Conservation (phyloP, 2,329 filamentous ascomycete genomes). For the Alternaria dauci region DNA sequence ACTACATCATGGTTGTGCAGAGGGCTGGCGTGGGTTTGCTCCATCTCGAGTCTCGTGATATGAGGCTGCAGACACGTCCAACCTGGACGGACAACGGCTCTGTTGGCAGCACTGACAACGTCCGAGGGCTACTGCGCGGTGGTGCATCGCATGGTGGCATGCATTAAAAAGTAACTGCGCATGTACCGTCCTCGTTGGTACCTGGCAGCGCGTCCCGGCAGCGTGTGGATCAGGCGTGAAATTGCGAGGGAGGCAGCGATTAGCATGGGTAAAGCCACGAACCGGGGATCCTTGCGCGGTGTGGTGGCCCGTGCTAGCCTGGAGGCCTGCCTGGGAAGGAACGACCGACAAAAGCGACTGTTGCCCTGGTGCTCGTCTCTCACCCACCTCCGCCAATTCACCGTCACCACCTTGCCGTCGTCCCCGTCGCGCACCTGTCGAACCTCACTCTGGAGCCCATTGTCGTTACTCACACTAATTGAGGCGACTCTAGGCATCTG, state of each 20-base stretch:
- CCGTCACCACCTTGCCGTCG: constrained; percentile 34
- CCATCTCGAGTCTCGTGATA: constrained; percentile 6
- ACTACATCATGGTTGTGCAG: constrained; percentile 16
- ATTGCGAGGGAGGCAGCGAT: constrained; percentile 23
- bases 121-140: background rate
- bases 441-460: constrained; percentile 41
- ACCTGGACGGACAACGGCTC: background rate
- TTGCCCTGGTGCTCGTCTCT: constrained; percentile 29
- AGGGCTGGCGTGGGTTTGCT: constrained; percentile 6
- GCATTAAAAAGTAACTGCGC: background rate
- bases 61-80: background rate
- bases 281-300: constrained; percentile 19
- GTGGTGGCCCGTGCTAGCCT: constrained; percentile 7
- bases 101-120: background rate
- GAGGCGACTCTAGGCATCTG: constrained; percentile 46
- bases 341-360: constrained; percentile 32
- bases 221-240: constrained; percentile 17
- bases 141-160: background rate
- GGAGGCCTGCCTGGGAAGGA: constrained; percentile 22
- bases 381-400: constrained; percentile 32
- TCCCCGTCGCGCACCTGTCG: constrained; percentile 24
- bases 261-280: constrained; percentile 14
- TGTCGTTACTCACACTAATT: constrained; percentile 41
- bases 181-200: constrained; percentile 6
- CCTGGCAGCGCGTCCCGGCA: constrained; percentile 11